Evolutionary conservation across 352 stramenopile species (phyloP).

Genomic region (Pythium dissotocum): DNA sequence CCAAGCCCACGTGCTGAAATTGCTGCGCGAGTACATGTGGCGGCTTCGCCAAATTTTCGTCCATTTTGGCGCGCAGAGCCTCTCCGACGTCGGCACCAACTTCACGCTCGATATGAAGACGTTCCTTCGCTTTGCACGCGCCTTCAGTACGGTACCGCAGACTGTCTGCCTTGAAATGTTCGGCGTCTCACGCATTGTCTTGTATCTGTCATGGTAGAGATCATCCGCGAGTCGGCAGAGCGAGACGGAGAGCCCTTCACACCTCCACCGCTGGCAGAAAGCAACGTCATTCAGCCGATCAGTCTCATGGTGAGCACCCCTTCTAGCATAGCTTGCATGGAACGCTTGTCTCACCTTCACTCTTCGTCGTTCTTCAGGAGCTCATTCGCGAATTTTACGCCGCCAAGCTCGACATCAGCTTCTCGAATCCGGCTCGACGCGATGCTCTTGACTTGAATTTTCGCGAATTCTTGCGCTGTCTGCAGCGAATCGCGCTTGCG

Average conservation of each 20-base stretch:
- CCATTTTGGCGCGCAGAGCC: conserved; percentile 65
- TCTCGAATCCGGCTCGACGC: conserved; percentile 46
- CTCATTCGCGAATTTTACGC: conserved; percentile 72
- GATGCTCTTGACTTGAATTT: conserved; percentile 65
- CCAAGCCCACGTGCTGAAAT: conserved; percentile 66
- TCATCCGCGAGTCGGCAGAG: conserved; percentile 45
- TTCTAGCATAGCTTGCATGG: background rate
- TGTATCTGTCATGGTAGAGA: conserved; percentile 30
- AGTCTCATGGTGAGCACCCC: conserved; percentile 37
- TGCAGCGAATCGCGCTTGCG: conserved; percentile 65
- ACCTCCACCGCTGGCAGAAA: conserved; percentile 31
- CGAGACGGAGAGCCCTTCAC: conserved; percentile 58
- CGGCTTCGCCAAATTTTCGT: conserved; percentile 78
- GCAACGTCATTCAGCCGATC: conserved; percentile 46
- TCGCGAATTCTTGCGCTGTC: conserved; percentile 69
- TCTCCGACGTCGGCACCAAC: conserved; percentile 57
- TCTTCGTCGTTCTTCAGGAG: conserved; percentile 28
- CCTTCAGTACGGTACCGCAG: conserved; percentile 53
- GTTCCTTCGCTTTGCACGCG: conserved; percentile 66
- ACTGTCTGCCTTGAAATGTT: background rate
- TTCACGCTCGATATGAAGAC: conserved; percentile 58
- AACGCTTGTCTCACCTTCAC: conserved; percentile 7
- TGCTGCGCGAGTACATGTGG: conserved; percentile 69
- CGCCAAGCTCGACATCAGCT: conserved; percentile 73
- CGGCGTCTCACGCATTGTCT: background rate